A percentile compares a stretch with the other conserved stretches of the same genome.
Conservation (phyloP, 257 asterid genomes). For the Salvia miltiorrhiza region DNA sequence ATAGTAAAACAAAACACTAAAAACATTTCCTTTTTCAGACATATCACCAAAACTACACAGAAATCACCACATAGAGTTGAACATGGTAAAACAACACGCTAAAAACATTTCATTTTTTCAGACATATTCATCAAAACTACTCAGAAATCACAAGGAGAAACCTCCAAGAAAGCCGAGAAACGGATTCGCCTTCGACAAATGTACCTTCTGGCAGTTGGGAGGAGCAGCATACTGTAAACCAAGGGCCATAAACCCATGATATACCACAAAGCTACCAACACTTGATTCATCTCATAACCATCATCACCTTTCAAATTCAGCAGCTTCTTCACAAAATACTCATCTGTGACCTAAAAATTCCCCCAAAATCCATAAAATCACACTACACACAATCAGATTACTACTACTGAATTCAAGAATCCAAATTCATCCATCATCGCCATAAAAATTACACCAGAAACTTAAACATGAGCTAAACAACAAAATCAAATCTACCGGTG, state of each 20-base stretch:
- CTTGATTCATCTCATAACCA: constrained; percentile 82
- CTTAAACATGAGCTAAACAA: neutral
- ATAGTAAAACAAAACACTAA: neutral
- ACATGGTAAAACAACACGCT: neutral
- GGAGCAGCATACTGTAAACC: constrained; percentile 73
- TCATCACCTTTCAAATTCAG: constrained; percentile 81
- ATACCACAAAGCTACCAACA: constrained; percentile 74
- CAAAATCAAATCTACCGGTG: constrained; percentile 57
- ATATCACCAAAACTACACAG: neutral
- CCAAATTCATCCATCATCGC: neutral
- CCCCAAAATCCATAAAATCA: neutral
- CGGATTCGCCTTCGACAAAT: neutral
- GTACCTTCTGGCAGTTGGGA: constrained; percentile 89
- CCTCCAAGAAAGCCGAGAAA: neutral
- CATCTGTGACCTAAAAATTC: constrained; percentile 53
- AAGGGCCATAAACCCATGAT: constrained; percentile 94
- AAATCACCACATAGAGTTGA: neutral
- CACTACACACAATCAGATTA: neutral
- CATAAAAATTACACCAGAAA: neutral
- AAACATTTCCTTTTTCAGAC: neutral
- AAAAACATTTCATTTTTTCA: neutral
- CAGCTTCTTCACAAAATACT: constrained; percentile 73
- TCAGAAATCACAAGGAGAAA: neutral
- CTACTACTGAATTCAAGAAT: neutral
- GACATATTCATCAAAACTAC: neutral